Base-by-base conservation (phyloP, 2,329 filamentous ascomycete species). In the Bretziella fagacearum region DNA sequence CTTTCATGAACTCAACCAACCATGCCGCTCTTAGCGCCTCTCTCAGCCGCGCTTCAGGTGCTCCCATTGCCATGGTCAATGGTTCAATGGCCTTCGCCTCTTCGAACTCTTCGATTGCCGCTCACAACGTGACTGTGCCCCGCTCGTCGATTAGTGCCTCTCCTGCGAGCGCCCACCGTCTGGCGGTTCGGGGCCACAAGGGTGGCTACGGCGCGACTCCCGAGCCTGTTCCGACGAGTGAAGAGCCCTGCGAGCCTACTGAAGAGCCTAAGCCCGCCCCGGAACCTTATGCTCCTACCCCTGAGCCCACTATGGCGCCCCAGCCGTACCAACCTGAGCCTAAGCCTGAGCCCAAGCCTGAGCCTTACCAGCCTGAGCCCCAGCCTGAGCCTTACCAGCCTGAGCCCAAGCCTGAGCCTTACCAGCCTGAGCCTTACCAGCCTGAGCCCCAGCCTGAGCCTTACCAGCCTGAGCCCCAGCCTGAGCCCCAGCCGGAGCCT, bases 171-270 rank as follows among this genome's bases (percentile, higher is more conserved):
- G 44, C 48, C 48, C 48, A 50, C 48, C 48, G 44, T 50, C 48
- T 50, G 44, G 48, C 44, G 44, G 48, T 30, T 50, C 44, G 48
- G 48, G 48, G 44, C 48, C 48, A 50, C 48, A 50, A 50, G 48
- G 39, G 48, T 50, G 48, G 48, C 48, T 50, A 50, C 48, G 44
- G 39, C 48, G 44, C 48, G 39, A 47, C 48, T 50, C 48, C 48
- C 42, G 40, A 50, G 48, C 48, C 48, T 47, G 48, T 45, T 47
- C 48, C 48, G 48, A 47, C 44, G 48, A 50, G 44, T 42, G 48
- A 50, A 36, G 48, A 47, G 44, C 44, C 48, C 37, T 50, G 48
- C 40, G 44, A 46, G 37, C 30, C 48, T 8, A 45, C 45, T 25
- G 43, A 44, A 23, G 45, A 20, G 37, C 37, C 42, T 23, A 44